These are phyloP conservation scores for Panicum miliaceum DNA, from an alignment of 176 grass and related monocot genomes.

Conservation along the genomic window DNA sequence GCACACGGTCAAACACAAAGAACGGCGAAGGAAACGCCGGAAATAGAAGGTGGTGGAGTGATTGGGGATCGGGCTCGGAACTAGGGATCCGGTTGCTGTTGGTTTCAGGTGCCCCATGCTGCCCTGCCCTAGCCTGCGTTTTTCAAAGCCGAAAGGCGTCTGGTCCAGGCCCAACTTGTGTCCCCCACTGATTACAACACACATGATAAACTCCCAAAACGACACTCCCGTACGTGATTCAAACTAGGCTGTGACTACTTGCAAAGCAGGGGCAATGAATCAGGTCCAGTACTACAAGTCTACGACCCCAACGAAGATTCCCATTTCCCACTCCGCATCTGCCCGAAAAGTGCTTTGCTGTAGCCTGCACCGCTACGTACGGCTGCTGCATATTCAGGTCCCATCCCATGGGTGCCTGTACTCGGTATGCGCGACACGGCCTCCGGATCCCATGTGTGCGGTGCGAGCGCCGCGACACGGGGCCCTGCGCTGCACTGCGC, in stretches of 20 bases:
- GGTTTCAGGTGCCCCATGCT: constrained; percentile 21
- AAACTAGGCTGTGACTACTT: constrained; percentile 1
- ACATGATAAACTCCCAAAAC: background rate
- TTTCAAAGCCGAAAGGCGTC: background rate
- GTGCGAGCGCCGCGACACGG: background rate
- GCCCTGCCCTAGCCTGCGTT: background rate
- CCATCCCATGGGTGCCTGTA: background rate
- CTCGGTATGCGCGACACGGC: background rate
- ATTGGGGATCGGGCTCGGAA: background rate
- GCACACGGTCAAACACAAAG: background rate
- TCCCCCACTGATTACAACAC: background rate
- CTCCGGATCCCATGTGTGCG: background rate
- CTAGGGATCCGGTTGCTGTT: constrained; percentile 4
- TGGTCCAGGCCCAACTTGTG: background rate
- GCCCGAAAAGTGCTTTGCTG: background rate
- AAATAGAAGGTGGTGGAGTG: background rate
- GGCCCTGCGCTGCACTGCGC: background rate
- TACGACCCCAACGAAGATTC: background rate
- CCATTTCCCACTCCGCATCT: too few relatives aligned
- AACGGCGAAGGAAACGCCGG: background rate
- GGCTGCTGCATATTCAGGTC: background rate
- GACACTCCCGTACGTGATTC: background rate
- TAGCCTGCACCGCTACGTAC: background rate
- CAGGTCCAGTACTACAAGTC: background rate
- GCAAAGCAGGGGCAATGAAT: background rate